Percentiles rank a stretch among this genome's conserved stretches.
Evolutionary conservation across 2,329 filamentous ascomycete species (phyloP).

Genomic region (Aquanectria penicillioides): DNA sequence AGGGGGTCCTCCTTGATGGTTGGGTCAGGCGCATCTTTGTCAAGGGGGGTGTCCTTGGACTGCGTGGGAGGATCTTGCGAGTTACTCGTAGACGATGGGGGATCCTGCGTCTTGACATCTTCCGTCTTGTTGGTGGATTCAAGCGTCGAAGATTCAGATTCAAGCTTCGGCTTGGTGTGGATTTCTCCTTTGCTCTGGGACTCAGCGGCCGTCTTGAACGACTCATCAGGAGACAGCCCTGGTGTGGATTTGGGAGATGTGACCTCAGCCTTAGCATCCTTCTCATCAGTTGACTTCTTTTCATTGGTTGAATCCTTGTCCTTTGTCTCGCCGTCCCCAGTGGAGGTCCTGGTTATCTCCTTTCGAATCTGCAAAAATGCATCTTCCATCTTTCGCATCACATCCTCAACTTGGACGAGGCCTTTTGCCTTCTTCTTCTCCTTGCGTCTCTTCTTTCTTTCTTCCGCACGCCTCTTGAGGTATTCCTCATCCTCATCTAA

Average conservation of each 20-base stretch:
- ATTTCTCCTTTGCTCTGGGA: slow-evolving; percentile 8
- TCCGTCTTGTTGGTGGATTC: slow-evolving; percentile 17
- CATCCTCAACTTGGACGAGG: slow-evolving; percentile 36
- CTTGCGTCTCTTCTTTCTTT: slow-evolving; percentile 40
- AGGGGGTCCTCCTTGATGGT: slow-evolving; percentile 26
- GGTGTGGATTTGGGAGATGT: slow-evolving; percentile 25
- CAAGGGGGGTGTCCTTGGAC: slow-evolving; percentile 5
- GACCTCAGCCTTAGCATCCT: slow-evolving; percentile 15
- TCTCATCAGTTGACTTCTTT: slow-evolving; percentile 7
- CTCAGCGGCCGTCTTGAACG: slow-evolving; percentile 31
- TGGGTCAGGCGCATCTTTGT: slow-evolving; percentile 22
- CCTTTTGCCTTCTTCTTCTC: slow-evolving; percentile 35
- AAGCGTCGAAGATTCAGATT: slow-evolving; percentile 13
- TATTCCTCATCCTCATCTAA: slow-evolving; percentile 57
- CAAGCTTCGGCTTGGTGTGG: neutral
- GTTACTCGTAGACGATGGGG: neutral
- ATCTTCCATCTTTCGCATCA: slow-evolving; percentile 39
- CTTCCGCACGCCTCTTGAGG: slow-evolving; percentile 39
- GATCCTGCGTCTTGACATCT: slow-evolving; percentile 21
- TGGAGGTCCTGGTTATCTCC: slow-evolving; percentile 25
- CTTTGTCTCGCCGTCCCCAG: slow-evolving; percentile 1
- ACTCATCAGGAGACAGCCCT: slow-evolving; percentile 35
- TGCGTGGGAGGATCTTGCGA: slow-evolving; percentile 5
- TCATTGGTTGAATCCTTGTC: slow-evolving; percentile 23
- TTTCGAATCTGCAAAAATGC: slow-evolving; percentile 39